Conservation (phyloP, 192 early-diverging fungal genomes). For the Coemansia sp. region DNA sequence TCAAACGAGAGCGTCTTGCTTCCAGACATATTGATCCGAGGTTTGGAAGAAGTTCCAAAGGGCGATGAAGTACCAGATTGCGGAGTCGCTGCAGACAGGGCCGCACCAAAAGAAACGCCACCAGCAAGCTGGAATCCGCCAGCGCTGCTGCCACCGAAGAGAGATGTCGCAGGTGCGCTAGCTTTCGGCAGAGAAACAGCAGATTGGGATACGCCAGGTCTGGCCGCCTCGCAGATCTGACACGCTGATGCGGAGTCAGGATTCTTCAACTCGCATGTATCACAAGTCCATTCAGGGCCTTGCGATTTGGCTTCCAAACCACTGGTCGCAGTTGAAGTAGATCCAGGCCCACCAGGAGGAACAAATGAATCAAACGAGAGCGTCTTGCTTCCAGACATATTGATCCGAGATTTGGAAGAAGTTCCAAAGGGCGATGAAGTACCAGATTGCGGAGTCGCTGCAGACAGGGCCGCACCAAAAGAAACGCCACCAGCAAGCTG, state of each 20-base stretch:
- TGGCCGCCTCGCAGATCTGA: conserved; percentile 27
- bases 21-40: not conserved
- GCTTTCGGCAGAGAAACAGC: no score
- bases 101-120: conserved; percentile 6
- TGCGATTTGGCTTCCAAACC: not conserved
- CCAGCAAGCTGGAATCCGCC: conserved; percentile 10
- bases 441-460: conserved; percentile 1
- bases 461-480: conserved; percentile 7
- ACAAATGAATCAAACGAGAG: conserved; percentile 18
- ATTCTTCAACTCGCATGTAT: conserved; percentile 30
- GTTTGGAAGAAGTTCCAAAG: not conserved
- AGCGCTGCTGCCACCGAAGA: not conserved
- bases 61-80: not conserved
- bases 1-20: conserved; percentile 9
- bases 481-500: conserved; percentile 22
- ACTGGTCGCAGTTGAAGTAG: not conserved
- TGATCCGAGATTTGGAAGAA: not conserved
- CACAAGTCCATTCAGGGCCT: conserved; percentile 32
- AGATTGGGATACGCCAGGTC: conserved; percentile 10
- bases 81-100: not conserved
- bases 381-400: not conserved
- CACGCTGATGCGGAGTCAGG: conserved; percentile 11
- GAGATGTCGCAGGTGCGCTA: not conserved
- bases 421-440: not conserved
- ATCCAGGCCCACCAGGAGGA: conserved; percentile 16